Percentiles rank a stretch among this genome's conserved stretches.
Evolutionary conservation across 2,329 filamentous ascomycete genomes (phyloP).

Genomic region (Nothomitra cinnamomea): DNA sequence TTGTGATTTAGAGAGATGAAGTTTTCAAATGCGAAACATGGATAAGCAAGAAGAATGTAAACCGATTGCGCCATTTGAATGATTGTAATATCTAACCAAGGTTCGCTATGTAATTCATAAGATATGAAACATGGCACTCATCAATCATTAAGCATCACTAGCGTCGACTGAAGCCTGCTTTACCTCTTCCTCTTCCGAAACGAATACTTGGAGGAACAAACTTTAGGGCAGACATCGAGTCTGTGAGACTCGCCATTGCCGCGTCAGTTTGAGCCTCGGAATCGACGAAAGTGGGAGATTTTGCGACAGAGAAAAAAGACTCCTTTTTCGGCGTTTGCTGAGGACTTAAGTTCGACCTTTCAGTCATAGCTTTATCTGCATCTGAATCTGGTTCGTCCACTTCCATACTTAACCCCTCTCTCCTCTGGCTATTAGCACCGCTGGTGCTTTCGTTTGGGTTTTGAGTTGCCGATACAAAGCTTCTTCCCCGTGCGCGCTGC

Average conservation of each 20-base stretch:
- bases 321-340: background rate
- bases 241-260: slow-evolving; percentile 26
- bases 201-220: slow-evolving; percentile 52
- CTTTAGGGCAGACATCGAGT: slow-evolving; percentile 52
- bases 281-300: background rate
- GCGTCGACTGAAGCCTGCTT: background rate
- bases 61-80: too few species aligned
- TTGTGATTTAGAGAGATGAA: too few species aligned
- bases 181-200: slow-evolving; percentile 36
- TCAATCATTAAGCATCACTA: background rate
- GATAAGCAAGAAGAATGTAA: too few species aligned
- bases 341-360: background rate
- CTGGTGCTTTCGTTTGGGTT: background rate
- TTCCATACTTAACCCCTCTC: background rate
- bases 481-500: slow-evolving; percentile 4
- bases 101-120: too few species aligned
- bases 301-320: background rate
- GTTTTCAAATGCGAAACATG: too few species aligned
- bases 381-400: background rate
- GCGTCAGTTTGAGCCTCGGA: background rate
- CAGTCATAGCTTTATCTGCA: background rate
- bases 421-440: background rate
- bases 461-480: background rate
- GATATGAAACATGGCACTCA: too few species aligned
- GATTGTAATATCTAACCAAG: too few species aligned